phyloP scores from a whole-genome alignment of 2,329 filamentous ascomycete species.

The Neopestalotiopsis clavispora region DNA sequence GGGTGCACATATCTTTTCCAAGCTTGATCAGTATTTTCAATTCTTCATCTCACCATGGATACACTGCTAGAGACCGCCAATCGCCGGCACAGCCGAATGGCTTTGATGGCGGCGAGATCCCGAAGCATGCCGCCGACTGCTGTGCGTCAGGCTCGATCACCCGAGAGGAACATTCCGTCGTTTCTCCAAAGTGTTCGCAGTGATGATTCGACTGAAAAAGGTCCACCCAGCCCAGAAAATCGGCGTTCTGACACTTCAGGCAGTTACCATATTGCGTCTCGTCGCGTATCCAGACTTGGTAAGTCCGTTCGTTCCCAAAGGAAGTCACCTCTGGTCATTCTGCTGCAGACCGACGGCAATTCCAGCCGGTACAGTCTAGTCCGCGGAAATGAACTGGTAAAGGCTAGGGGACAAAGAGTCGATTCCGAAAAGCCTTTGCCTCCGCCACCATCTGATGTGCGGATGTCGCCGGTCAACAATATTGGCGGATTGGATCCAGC shows the following conservation, averaged over 20 bases:
- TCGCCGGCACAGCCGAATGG: background rate
- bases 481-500: background rate
- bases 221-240: no score
- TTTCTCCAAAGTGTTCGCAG: background rate
- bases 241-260: background rate
- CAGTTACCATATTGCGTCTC: background rate
- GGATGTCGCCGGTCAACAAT: background rate
- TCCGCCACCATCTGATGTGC: background rate
- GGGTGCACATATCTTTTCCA: background rate
- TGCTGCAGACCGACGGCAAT: background rate
- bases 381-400: background rate
- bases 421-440: background rate
- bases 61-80: background rate
- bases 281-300: background rate
- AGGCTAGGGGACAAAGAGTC: background rate
- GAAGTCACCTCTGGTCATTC: background rate
- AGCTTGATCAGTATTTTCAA: background rate
- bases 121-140: background rate
- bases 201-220: background rate
- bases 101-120: slow-evolving; percentile 2
- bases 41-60: background rate
- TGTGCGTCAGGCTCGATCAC: background rate
- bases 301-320: background rate
- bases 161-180: background rate
- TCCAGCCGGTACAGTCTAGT: background rate